Evolutionary conservation across 176 grass and related monocot genomes (phyloP).

Genomic region (Aegilops tauschii): DNA sequence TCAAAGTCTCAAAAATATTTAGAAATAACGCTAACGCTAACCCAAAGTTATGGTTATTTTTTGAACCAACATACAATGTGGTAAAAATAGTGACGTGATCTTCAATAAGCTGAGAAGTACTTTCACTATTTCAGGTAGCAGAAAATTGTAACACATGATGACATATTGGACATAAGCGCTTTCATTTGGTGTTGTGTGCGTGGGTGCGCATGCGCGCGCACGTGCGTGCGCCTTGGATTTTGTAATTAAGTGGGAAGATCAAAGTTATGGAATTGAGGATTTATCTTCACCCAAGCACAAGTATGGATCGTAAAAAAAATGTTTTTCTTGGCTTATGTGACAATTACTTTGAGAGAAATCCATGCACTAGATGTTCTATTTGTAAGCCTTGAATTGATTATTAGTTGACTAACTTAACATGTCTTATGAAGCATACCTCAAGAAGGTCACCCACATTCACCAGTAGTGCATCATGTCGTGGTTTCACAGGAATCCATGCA

Average conservation of each 20-base stretch:
- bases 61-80: not conserved
- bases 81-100: not conserved
- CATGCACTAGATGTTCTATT: conserved; percentile 2
- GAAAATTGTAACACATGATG: too few species aligned
- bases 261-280: too few species aligned
- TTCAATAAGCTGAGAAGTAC: not conserved
- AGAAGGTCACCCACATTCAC: conserved; percentile 47
- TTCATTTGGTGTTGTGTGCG: too few species aligned
- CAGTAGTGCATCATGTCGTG: conserved; percentile 25
- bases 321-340: not conserved
- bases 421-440: conserved; percentile 22
- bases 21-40: not conserved
- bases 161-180: too few species aligned
- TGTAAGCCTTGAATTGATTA: conserved; percentile 33
- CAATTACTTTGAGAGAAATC: not conserved
- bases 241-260: too few species aligned
- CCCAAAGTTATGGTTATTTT: not conserved
- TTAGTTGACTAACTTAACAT: not conserved
- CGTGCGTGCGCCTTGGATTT: too few species aligned
- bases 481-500: conserved; percentile 27
- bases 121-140: too few species aligned
- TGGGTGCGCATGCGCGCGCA: too few species aligned
- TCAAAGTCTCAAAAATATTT: not conserved
- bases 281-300: too few species aligned
- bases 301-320: too few species aligned